These are phyloP conservation scores for Trichoderma afroharzianum DNA, from an alignment of 2,329 filamentous ascomycete species.

Conservation along the genomic window DNA sequence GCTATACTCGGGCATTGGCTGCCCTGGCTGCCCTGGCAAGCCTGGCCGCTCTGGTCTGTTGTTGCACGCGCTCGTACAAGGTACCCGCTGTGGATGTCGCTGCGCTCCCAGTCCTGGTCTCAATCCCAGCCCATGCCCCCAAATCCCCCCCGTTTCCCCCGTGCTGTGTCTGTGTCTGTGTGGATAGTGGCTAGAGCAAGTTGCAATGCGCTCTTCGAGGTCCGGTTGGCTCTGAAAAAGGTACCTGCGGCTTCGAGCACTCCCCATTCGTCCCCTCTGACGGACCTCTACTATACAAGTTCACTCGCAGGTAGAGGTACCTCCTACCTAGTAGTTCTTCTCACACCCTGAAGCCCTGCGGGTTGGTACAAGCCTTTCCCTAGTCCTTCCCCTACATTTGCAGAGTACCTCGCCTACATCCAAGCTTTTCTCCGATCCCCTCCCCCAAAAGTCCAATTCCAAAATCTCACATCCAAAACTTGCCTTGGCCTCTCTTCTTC, in stretches of 20 bases:
- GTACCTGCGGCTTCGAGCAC: neutral
- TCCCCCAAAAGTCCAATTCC: conserved; percentile 15
- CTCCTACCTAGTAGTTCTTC: neutral
- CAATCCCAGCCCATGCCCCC: neutral
- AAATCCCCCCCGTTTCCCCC: conserved; percentile 7
- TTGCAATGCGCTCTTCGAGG: neutral
- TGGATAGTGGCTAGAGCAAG: neutral
- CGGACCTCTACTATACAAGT: too few relatives aligned
- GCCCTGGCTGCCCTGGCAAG: neutral
- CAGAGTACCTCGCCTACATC: conserved; percentile 15
- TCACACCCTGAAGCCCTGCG: neutral
- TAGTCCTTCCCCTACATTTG: conserved; percentile 8
- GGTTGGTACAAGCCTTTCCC: conserved; percentile 2
- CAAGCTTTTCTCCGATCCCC: conserved; percentile 13
- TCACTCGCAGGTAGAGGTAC: neutral
- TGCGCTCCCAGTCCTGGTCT: neutral
- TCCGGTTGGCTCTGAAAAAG: neutral
- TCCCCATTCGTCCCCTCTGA: neutral
- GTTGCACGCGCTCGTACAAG: conserved; percentile 8
- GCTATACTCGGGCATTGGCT: neutral
- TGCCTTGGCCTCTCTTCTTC: conserved; percentile 7
- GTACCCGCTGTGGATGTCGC: conserved; percentile 3
- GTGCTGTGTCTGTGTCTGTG: conserved; percentile 2
- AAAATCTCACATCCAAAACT: conserved; percentile 16
- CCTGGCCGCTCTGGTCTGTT: neutral